Conservation (phyloP, 2,329 filamentous ascomycete genomes). For the Dactylellina haptotyla region DNA sequence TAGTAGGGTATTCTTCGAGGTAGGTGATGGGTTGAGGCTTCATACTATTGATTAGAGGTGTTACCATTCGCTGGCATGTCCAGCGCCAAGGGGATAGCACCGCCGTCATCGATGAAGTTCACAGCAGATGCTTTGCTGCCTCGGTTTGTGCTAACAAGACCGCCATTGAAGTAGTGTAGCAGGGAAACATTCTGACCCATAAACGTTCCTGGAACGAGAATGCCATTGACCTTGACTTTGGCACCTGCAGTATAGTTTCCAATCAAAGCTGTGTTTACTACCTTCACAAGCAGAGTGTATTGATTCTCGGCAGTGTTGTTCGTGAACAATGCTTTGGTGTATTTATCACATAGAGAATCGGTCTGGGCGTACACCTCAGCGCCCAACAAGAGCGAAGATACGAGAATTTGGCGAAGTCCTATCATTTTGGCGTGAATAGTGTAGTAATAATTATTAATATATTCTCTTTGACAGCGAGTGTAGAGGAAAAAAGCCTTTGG, state of each 20-base stretch:
- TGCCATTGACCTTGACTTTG: constrained; percentile 68
- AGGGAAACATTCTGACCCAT: constrained; percentile 68
- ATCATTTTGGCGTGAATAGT: no score
- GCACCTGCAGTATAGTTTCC: constrained; percentile 67
- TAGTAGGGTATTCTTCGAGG: not conserved
- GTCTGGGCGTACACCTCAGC: no score
- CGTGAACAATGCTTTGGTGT: constrained; percentile 69
- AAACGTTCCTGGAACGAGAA: constrained; percentile 66
- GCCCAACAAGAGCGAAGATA: no score
- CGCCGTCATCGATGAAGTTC: constrained; percentile 72
- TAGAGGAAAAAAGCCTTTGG: no score
- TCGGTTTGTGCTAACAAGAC: constrained; percentile 67
- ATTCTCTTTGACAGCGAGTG: no score
- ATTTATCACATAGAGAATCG: constrained; percentile 69
- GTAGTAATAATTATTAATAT: no score
- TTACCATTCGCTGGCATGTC: constrained; percentile 68
- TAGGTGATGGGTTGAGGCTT: constrained; percentile 25
- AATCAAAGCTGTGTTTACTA: constrained; percentile 73
- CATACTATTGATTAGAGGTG: constrained; percentile 69
- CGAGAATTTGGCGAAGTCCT: no score
- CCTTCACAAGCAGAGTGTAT: constrained; percentile 67
- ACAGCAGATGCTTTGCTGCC: constrained; percentile 63
- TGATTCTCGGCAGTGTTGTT: constrained; percentile 72
- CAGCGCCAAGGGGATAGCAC: constrained; percentile 67
- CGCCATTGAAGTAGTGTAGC: constrained; percentile 70